These are phyloP conservation scores for Schoenoplectus triqueter DNA, from an alignment of 202 grass and related monocot species.

Conservation along the genomic window DNA sequence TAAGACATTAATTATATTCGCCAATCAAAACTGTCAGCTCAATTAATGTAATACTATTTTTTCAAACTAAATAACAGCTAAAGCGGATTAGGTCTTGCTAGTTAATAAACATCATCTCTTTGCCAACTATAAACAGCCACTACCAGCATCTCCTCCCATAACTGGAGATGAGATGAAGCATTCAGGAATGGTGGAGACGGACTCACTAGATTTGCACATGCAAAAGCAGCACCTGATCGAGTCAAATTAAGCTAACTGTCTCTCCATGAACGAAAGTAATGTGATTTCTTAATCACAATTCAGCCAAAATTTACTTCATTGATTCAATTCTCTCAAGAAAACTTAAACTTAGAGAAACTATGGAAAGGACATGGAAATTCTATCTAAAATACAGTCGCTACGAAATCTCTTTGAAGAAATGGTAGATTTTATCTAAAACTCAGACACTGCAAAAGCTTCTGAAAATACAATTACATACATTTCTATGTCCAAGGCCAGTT, in stretches of 20 bases:
- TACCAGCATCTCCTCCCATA: not conserved
- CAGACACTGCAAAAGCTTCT: not conserved
- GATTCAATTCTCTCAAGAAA: constrained; percentile 6
- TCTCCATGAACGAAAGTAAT: not conserved
- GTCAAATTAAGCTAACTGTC: not conserved
- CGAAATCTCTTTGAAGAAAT: not conserved
- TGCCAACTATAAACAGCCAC: not conserved
- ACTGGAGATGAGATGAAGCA: not conserved
- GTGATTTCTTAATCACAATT: constrained; percentile 5
- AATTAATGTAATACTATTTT: not conserved
- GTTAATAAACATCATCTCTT: not conserved
- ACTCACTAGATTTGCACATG: constrained; percentile 18
- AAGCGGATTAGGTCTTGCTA: not conserved
- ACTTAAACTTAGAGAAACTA: constrained; percentile 25
- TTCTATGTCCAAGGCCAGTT: not conserved
- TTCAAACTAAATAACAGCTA: constrained; percentile 15
- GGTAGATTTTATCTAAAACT: constrained; percentile 6
- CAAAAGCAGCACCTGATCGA: not conserved
- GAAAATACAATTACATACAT: not conserved
- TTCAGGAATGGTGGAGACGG: not conserved
- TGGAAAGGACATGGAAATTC: not conserved
- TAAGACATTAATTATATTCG: not conserved
- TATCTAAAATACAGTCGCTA: constrained; percentile 18
- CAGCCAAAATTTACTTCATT: not conserved
- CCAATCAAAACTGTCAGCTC: not conserved